Evolutionary conservation across 1,139 yeast genomes (phyloP).

Genomic region (Diutina catenulata): DNA sequence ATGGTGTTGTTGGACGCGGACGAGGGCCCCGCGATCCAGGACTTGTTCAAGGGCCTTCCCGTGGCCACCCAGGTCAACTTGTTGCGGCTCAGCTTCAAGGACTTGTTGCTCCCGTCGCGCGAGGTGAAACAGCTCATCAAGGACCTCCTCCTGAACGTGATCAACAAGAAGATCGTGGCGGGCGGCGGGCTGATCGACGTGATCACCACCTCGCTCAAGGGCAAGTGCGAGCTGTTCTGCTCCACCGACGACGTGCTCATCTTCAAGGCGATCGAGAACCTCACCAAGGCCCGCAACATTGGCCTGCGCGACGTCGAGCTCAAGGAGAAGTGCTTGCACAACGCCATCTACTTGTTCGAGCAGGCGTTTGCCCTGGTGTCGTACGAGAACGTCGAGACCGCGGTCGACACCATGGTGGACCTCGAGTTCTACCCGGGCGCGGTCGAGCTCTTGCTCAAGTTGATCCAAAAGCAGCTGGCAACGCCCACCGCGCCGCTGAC

Average conservation of each 20-base stretch:
- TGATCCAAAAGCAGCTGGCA: constrained; percentile 57
- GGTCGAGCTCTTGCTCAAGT: constrained; percentile 66
- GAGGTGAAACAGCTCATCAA: constrained; percentile 62
- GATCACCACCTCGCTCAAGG: constrained; percentile 80
- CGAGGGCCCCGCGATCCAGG: constrained; percentile 37
- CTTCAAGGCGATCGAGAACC: constrained; percentile 86
- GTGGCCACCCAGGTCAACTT: constrained; percentile 57
- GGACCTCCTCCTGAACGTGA: constrained; percentile 79
- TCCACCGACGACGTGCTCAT: constrained; percentile 88
- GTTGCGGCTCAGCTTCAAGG: constrained; percentile 56
- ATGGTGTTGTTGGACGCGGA: constrained; percentile 68
- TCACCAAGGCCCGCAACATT: constrained; percentile 74
- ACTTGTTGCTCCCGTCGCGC: constrained; percentile 51
- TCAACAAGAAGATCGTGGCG: constrained; percentile 74
- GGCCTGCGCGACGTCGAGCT: constrained; percentile 62
- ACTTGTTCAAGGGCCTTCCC: constrained; percentile 60
- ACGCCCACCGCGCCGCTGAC: constrained; percentile 7
- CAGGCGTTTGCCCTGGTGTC: constrained; percentile 71
- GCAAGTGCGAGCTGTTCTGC: constrained; percentile 90
- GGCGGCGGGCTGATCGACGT: constrained; percentile 84
- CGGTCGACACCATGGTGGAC: constrained; percentile 66
- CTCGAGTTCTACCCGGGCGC: constrained; percentile 79
- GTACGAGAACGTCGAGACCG: constrained; percentile 70
- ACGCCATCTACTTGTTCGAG: constrained; percentile 67
- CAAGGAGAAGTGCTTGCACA: constrained; percentile 55